phyloP scores from a whole-genome alignment of 768 basidiomycete species.

The Lepiota brunneoincarnata region DNA sequence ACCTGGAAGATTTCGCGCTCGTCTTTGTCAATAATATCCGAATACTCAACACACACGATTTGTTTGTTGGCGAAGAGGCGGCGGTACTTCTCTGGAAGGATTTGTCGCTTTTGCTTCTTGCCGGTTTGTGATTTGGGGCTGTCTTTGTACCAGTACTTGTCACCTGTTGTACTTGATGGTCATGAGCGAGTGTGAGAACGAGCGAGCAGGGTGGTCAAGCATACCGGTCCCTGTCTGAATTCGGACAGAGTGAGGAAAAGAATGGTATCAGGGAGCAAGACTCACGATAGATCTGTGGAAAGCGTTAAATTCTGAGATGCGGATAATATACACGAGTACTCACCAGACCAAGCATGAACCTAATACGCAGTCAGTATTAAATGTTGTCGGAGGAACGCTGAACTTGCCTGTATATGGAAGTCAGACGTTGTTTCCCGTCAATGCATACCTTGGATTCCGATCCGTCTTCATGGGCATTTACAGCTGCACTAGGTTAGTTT shows the following conservation, averaged over 20 bases:
- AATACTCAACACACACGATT: slow-evolving; percentile 79
- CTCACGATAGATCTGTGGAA: slow-evolving; percentile 52
- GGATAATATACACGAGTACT: slow-evolving; percentile 22
- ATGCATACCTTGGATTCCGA: slow-evolving; percentile 66
- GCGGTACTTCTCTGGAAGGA: slow-evolving; percentile 54
- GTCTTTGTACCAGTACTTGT: slow-evolving; percentile 53
- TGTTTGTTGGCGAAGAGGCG: slow-evolving; percentile 70
- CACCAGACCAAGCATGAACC: slow-evolving; percentile 71
- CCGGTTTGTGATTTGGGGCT: slow-evolving; percentile 16
- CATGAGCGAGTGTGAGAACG: neutral
- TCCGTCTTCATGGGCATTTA: slow-evolving; percentile 55
- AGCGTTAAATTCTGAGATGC: slow-evolving; percentile 4
- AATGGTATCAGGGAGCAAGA: neutral
- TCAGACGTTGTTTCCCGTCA: slow-evolving; percentile 80
- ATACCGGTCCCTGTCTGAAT: slow-evolving; percentile 52
- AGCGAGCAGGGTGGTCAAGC: slow-evolving; percentile 15
- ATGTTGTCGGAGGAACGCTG: neutral
- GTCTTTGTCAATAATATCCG: slow-evolving; percentile 49
- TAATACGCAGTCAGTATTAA: slow-evolving; percentile 18
- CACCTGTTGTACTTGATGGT: slow-evolving; percentile 29
- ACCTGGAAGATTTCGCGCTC: slow-evolving; percentile 78
- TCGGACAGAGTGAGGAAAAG: neutral
- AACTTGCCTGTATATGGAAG: slow-evolving; percentile 65
- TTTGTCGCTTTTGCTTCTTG: slow-evolving; percentile 17
- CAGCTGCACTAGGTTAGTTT: slow-evolving; percentile 30